These are phyloP conservation scores for Citrus inodora DNA, from an alignment of 345 rosid genomes.

Conservation along the genomic window DNA sequence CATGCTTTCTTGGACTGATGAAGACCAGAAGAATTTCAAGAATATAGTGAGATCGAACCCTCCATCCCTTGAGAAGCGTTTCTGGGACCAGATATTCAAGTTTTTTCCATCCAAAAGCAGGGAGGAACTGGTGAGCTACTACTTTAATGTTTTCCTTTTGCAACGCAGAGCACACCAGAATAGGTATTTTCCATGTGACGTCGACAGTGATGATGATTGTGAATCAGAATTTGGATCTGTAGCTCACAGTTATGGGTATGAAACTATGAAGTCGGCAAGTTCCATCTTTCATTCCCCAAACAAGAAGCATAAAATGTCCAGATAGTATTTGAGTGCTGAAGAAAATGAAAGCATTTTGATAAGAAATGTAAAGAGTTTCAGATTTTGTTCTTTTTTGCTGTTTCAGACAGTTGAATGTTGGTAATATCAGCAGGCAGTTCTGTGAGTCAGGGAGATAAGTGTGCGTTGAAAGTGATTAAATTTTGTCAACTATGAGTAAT, in stretches of 20 bases:
- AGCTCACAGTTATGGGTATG: constrained; percentile 21
- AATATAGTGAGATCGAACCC: constrained; percentile 36
- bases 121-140: constrained; percentile 65
- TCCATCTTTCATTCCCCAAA: constrained; percentile 50
- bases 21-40: constrained; percentile 53
- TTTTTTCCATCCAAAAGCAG: constrained; percentile 45
- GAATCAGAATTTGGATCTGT: constrained; percentile 28
- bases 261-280: constrained; percentile 33
- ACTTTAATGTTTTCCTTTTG: constrained; percentile 70
- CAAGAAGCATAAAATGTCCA: constrained; percentile 35
- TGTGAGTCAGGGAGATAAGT: background rate
- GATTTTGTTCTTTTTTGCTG: background rate
- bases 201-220: constrained; percentile 69
- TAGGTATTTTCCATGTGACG: constrained; percentile 41
- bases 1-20: constrained; percentile 45
- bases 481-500: background rate
- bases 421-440: background rate
- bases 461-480: background rate
- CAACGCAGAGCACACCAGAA: constrained; percentile 74
- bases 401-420: background rate
- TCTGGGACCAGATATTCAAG: constrained; percentile 49
- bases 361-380: background rate
- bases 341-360: background rate
- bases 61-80: constrained; percentile 32
- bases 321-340: constrained; percentile 2